Evolutionary conservation across 192 early-diverging fungal species (phyloP).

Genomic region (Phlyctochytrium arcticum): DNA sequence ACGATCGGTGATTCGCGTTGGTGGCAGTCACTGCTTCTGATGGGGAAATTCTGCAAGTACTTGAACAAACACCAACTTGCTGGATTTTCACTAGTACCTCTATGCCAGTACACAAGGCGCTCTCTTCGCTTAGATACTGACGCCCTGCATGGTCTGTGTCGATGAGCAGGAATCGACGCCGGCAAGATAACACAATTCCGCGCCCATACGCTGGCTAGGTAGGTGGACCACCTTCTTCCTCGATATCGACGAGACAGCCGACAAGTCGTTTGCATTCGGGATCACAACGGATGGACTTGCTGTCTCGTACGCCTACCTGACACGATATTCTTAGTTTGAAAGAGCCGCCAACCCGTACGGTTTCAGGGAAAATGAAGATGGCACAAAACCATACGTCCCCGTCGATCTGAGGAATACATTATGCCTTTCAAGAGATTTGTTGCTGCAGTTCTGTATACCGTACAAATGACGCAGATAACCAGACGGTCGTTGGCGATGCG

Average conservation of each 20-base stretch:
- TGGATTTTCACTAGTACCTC: not conserved
- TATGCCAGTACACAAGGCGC: not conserved
- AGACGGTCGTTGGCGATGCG: too few species aligned
- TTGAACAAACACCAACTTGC: not conserved
- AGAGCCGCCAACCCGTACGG: too few species aligned
- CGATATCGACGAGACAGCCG: conserved; percentile 1
- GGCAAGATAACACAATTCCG: not conserved
- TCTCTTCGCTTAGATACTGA: conserved; percentile 3
- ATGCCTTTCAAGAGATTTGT: too few species aligned
- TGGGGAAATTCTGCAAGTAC: not conserved
- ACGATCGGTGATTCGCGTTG: too few species aligned
- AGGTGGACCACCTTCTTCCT: not conserved
- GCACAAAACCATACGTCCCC: too few species aligned
- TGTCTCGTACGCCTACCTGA: conserved; percentile 4
- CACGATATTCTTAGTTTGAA: too few species aligned
- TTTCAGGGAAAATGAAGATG: too few species aligned
- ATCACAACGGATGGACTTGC: conserved; percentile 6
- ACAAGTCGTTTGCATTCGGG: conserved; percentile 9
- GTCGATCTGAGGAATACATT: too few species aligned
- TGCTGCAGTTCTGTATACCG: too few species aligned
- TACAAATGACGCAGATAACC: too few species aligned
- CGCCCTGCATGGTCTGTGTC: conserved; percentile 2
- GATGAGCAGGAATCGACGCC: not conserved
- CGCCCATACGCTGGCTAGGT: not conserved
- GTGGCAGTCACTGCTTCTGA: conserved; percentile 1